Evolutionary conservation across 2,329 filamentous ascomycete genomes (phyloP), one percentile per base, ranked within the genome.

Genomic region (Lachnellula hyalina): DNA sequence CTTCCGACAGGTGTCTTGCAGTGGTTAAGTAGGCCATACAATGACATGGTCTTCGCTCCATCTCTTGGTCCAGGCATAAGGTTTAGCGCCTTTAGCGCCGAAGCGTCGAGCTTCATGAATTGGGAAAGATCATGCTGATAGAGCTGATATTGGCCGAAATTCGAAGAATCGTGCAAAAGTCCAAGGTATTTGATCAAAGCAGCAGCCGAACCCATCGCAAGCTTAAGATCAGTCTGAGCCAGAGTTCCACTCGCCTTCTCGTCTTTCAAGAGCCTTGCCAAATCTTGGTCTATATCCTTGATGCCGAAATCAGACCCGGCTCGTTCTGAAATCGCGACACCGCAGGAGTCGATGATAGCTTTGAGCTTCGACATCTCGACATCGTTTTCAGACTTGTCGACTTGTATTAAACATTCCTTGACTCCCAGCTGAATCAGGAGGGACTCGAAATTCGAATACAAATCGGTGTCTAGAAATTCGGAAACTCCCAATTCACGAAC

Each of bases 401-500:
- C 74, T 65, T 90, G 87, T n/a, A 99, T 74, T 32, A 99, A 75
- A 66, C 92, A 96, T 71, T 99, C 94, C 68, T 91, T 94, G 19
- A 96, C 90, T 5, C 94, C 94, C 3, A 99, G 83, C 69, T 99
- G 95, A 62, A 99, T 99, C 51, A 99, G 82, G 17, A 99, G 79
- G 3, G 92, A 91, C 74, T 99, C 94, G 63, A 99, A 95, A 71
- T 99, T 99, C 51, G 93, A 97, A 75, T 95, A 99, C 9, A 96
- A 79, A 69, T 99, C 94, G 68, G 97, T 99, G 77, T 99, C 94
- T n/a, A 96, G 82, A 62, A 99, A 99, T 69, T 99, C 95, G 76
- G 90, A 96, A 52, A 99, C 91, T 8, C 94, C 94, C 2, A 99
- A 80, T 75, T 99, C 94, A 50, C 94, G 82, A 25, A 97, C 93